Conservation (phyloP, 2,329 filamentous ascomycete genomes). For the Dactylellina sp. region DNA sequence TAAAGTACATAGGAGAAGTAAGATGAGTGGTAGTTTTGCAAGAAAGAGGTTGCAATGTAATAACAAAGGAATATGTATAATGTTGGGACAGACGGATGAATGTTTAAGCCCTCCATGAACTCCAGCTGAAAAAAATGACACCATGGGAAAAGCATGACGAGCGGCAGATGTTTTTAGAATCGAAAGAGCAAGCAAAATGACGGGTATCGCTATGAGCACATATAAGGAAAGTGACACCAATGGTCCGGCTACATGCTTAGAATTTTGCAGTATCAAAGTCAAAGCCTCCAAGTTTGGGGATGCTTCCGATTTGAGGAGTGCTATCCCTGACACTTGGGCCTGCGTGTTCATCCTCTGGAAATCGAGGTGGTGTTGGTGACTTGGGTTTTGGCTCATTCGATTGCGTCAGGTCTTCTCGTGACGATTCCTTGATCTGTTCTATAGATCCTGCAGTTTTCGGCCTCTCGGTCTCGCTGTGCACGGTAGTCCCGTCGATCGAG, state of each 20-base stretch:
- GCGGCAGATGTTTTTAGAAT: neutral
- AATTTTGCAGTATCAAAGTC: constrained; percentile 54
- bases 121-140: constrained; percentile 29
- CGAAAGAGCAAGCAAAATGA: neutral
- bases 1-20: constrained; percentile 54
- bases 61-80: constrained; percentile 15
- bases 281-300: constrained; percentile 46
- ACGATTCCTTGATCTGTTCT: constrained; percentile 54
- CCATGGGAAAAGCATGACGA: constrained; percentile 7
- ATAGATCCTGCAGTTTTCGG: constrained; percentile 44
- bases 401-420: constrained; percentile 40
- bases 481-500: constrained; percentile 53
- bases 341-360: constrained; percentile 24
- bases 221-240: constrained; percentile 15
- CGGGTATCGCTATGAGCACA: constrained; percentile 42
- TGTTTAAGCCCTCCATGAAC: constrained; percentile 27
- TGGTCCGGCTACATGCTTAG: constrained; percentile 15
- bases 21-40: neutral
- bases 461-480: constrained; percentile 48
- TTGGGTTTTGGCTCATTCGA: constrained; percentile 10
- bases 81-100: constrained; percentile 19
- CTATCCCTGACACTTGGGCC: constrained; percentile 47
- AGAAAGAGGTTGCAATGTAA: neutral
- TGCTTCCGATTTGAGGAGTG: constrained; percentile 51
- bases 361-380: constrained; percentile 12